Evolutionary conservation across 1,284 basidiomycete species (phyloP).

Genomic region (Pterulicium gracile): DNA sequence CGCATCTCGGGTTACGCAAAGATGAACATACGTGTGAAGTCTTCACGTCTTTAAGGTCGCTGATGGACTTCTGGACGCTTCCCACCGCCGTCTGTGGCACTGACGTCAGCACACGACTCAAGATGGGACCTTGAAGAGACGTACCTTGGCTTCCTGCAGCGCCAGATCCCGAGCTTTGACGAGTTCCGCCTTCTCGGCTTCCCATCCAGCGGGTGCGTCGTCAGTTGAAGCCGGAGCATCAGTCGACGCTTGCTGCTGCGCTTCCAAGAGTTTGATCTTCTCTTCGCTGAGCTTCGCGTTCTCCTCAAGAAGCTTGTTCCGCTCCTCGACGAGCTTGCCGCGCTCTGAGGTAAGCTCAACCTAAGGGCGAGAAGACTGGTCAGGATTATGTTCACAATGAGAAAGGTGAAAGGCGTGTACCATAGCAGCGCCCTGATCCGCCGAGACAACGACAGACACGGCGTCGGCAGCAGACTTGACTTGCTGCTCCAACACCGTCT

Average conservation of each 20-base stretch:
- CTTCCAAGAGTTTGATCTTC: not conserved
- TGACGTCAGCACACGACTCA: not conserved
- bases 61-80: not conserved
- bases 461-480: conserved; percentile 30
- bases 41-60: not conserved
- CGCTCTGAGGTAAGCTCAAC: conserved; percentile 21
- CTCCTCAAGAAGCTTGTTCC: conserved; percentile 30
- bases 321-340: conserved; percentile 29
- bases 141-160: conserved; percentile 41
- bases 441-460: conserved; percentile 20
- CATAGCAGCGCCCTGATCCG: conserved; percentile 12
- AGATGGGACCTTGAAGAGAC: conserved; percentile 6
- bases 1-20: not conserved
- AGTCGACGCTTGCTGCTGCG: not conserved
- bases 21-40: not conserved
- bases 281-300: conserved; percentile 13
- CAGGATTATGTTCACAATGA: not conserved
- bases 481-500: conserved; percentile 16
- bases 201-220: conserved; percentile 16
- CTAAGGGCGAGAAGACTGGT: conserved; percentile 14
- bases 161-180: conserved; percentile 50
- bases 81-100: not conserved
- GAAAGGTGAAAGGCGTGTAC: not conserved
- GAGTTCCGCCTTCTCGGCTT: conserved; percentile 44
- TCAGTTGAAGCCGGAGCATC: not conserved